Evolutionary conservation across 805 yeast genomes (phyloP).

Genomic region (Debaryomyces maramus): DNA sequence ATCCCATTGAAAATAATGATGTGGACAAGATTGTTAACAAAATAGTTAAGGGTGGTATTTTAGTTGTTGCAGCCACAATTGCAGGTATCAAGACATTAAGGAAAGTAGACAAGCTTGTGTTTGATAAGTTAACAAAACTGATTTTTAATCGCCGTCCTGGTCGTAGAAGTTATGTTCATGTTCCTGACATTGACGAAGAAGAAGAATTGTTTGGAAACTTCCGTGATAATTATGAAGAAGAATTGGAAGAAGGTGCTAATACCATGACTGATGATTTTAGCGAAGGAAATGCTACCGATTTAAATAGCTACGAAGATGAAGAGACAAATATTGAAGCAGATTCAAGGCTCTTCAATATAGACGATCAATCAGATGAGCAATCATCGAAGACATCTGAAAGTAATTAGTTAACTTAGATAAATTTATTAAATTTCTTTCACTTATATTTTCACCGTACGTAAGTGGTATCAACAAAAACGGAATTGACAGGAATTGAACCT

Average conservation of each 20-base stretch:
- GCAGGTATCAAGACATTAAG: conserved; percentile 35
- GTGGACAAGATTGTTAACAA: conserved; percentile 60
- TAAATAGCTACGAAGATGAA: conserved; percentile 10
- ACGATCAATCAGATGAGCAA: conserved; percentile 23
- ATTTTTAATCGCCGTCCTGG: conserved; percentile 41
- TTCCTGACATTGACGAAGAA: conserved; percentile 39
- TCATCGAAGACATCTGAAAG: neutral
- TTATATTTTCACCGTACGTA: conserved; percentile 9
- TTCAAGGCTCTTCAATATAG: conserved; percentile 31
- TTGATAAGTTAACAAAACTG: conserved; percentile 29
- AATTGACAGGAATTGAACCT: conserved; percentile 73
- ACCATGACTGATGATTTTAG: conserved; percentile 20
- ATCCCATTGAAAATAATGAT: conserved; percentile 61
- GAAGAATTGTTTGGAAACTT: conserved; percentile 44
- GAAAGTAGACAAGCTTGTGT: conserved; percentile 32
- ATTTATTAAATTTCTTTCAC: neutral
- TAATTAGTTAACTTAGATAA: neutral
- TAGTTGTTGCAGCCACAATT: conserved; percentile 40
- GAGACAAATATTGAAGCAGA: conserved; percentile 18
- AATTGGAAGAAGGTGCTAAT: conserved; percentile 30
- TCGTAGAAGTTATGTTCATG: conserved; percentile 39
- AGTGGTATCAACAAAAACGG: conserved; percentile 7
- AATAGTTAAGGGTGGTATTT: conserved; percentile 59
- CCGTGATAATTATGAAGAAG: conserved; percentile 42
- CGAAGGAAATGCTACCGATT: no score